These are phyloP conservation scores for Cicer judaicum DNA, from an alignment of 306 rosid species.

Conservation along the genomic window DNA sequence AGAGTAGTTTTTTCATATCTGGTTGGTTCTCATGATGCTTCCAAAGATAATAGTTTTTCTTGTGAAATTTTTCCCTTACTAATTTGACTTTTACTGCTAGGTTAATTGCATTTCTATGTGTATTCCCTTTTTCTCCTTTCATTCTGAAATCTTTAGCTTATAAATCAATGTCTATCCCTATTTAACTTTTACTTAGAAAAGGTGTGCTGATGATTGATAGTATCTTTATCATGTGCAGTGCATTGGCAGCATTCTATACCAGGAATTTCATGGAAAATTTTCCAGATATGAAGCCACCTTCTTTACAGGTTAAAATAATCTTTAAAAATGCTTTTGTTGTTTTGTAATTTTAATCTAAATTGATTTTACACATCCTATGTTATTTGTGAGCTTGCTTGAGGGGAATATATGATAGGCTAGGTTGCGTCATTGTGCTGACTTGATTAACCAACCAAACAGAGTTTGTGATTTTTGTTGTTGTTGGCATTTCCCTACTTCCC, in stretches of 20 bases:
- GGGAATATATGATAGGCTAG: constrained; percentile 30
- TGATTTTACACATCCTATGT: constrained; percentile 22
- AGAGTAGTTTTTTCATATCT: constrained; percentile 24
- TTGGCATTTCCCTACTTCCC: constrained; percentile 18
- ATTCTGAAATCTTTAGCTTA: constrained; percentile 24
- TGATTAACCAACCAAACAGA: constrained; percentile 22
- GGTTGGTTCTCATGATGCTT: constrained; percentile 32
- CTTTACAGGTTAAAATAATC: constrained; percentile 75
- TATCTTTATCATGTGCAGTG: constrained; percentile 66
- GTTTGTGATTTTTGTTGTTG: constrained; percentile 1
- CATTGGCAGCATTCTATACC: constrained; percentile 95
- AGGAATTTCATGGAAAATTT: constrained; percentile 78
- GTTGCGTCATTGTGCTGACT: constrained; percentile 32
- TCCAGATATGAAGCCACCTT: constrained; percentile 86
- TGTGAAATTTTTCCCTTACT: constrained; percentile 18
- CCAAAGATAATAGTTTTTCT: constrained; percentile 27
- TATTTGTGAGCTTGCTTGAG: constrained; percentile 18
- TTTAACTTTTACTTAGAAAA: constrained; percentile 30
- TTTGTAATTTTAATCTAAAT: constrained; percentile 24
- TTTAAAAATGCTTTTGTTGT: constrained; percentile 40
- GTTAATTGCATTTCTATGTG: constrained; percentile 16
- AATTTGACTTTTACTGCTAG: constrained; percentile 25
- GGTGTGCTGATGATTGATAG: constrained; percentile 38
- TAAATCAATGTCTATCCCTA: neutral
- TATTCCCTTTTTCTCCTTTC: constrained; percentile 16